phyloP scores from a whole-genome alignment of 371 early-diverging fungal species.

The Paraphysoderma sedebokerense region DNA sequence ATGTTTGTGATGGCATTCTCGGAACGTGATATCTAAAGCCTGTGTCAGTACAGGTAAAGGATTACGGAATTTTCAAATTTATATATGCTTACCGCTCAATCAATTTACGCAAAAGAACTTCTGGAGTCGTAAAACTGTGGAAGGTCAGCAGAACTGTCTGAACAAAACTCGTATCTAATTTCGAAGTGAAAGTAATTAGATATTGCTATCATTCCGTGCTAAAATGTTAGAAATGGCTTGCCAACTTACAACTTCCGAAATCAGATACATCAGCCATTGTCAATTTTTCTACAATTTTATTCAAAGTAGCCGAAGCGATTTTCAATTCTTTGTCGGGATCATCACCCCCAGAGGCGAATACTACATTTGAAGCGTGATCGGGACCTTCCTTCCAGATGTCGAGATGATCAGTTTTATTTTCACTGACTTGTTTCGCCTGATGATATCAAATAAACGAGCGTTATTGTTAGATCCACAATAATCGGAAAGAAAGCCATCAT shows the following conservation, averaged over 20 bases:
- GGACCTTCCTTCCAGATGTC: conserved; percentile 3
- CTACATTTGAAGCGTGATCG: background rate
- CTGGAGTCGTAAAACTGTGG: conserved; percentile 12
- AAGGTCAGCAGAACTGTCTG: conserved; percentile 17
- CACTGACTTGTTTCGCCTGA: background rate
- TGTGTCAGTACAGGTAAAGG: too few relatives aligned
- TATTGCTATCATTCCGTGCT: background rate
- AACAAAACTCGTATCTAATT: conserved; percentile 9
- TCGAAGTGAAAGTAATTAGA: background rate
- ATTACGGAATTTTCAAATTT: too few relatives aligned
- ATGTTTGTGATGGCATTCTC: background rate
- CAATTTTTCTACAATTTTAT: conserved; percentile 12
- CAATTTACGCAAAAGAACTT: conserved; percentile 7
- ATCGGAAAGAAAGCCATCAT: too few relatives aligned
- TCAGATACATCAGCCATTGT: conserved; percentile 8
- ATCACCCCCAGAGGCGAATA: too few relatives aligned
- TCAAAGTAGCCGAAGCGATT: conserved; percentile 9
- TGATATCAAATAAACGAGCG: too few relatives aligned
- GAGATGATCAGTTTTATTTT: background rate
- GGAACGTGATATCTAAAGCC: conserved; percentile 8
- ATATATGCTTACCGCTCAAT: too few relatives aligned
- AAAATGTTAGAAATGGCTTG: background rate
- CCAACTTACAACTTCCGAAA: background rate
- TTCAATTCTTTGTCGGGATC: background rate
- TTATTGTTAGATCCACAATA: too few relatives aligned